Evolutionary conservation across 2,329 filamentous ascomycete genomes (phyloP), one percentile per base, ranked within the genome.

Genomic region (Fusarium xylarioides): DNA sequence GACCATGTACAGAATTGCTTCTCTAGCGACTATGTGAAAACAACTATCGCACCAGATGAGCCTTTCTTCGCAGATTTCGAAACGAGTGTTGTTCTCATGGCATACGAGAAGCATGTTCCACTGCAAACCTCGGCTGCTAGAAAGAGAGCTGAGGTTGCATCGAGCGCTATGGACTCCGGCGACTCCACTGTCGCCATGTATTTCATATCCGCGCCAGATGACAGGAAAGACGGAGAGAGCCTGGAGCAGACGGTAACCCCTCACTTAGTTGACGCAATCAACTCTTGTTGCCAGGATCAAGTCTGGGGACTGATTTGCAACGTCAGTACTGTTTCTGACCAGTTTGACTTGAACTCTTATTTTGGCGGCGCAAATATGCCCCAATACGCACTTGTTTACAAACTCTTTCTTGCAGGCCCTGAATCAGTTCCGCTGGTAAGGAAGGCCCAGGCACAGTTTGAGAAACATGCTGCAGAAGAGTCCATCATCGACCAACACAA

Each of bases 91-190:
- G 19, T 47, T 1, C 44, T 47, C 26, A 47, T 47, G 44, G 26
- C 19, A 30, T 30, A 47, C 16, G 19, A 30, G 9, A 47, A 47
- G 26, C n/a, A 11, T 8, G 4, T 47, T 47, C 19, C 19, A 11
- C 44, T 47, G 19, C 12, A 30, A 5, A 47, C 26, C 1, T 4
- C 9, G 18, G 44, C 44, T 16, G 26, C 44, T 11, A 12, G 4
- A 15, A 47, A 30, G 26, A 8, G 19, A 30, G 44, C 44, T 11
- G 18, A 15, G 7, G 4, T 0, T 0, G 0, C 11, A 5, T 11
- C 19, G 6, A 12, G 4, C 1, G 14, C 5, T 7, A 11, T 30
- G 5, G 4, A 30, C 11, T 11, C 44, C 0, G 26, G 44, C 18
- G 19, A 47, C 26, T 10, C 44, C 28, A 47, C 26, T 8, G 44